Percentiles rank a stretch among this genome's conserved stretches.
Conservation (phyloP, 2,329 filamentous ascomycete species). For the Hirsutella minnesotensis region DNA sequence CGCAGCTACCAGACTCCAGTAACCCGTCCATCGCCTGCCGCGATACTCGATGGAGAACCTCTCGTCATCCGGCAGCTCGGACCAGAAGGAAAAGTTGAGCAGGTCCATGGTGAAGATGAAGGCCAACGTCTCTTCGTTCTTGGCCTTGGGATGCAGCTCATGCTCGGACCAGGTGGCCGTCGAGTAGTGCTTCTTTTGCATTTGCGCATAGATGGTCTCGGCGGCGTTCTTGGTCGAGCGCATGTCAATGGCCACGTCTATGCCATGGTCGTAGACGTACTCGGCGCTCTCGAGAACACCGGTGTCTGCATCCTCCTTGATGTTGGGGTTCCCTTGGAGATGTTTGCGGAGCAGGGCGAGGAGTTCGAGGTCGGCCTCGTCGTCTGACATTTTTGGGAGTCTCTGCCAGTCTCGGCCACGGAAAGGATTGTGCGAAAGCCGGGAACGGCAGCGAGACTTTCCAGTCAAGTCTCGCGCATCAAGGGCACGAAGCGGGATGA, state of each 20-base stretch:
- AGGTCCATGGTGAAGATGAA: conserved; percentile 98
- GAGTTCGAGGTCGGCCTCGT: conserved; percentile 81
- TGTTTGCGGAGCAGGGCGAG: conserved; percentile 76
- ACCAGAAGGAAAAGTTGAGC: conserved; percentile 97
- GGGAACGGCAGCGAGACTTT: too few relatives aligned
- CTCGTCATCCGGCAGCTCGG: conserved; percentile 53
- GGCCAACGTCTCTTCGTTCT: conserved; percentile 67
- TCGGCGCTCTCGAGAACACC: conserved; percentile 74
- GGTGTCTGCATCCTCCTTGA: conserved; percentile 56
- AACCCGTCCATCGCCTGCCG: conserved; percentile 78
- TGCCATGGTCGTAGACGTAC: conserved; percentile 81
- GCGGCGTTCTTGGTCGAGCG: conserved; percentile 73
- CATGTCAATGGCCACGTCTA: conserved; percentile 85
- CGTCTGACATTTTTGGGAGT: conserved; percentile 61
- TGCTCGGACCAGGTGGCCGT: conserved; percentile 79
- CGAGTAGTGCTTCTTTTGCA: conserved; percentile 75
- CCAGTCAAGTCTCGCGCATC: too few relatives aligned
- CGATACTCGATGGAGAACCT: conserved; percentile 76
- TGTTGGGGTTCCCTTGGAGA: conserved; percentile 45
- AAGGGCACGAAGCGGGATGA: not conserved
- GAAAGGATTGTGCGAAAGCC: not conserved
- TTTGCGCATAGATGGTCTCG: conserved; percentile 63
- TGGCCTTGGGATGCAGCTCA: conserved; percentile 75
- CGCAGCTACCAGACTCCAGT: conserved; percentile 85
- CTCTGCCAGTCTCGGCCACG: not conserved